Base-by-base conservation (phyloP, 768 basidiomycete genomes). In the Lanmaoa rubissima region DNA sequence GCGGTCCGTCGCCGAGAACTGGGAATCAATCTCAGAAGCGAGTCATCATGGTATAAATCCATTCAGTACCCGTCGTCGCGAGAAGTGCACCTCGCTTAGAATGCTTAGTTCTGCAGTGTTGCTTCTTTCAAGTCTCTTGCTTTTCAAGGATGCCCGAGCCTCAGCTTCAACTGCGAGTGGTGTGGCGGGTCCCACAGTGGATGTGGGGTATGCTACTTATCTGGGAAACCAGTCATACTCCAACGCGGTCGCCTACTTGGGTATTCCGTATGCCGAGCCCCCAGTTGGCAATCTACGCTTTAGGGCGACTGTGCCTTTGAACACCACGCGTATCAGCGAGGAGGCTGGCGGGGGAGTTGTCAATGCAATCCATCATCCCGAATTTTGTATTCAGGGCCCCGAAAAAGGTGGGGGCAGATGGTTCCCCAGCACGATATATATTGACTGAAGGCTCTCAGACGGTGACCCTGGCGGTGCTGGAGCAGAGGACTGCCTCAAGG, bases 381-480 rank as follows among this genome's bases (percentile, higher is more conserved):
- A 80, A 1, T 83, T 83, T 59, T 86, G 85, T 59, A 68, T 87
- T 38, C 86, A 87, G 68, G 84, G 82, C 7, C 77, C 75, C 14
- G 82, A 74, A 0, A 78, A 79, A 54, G 65, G 81, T 80, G 52
- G 54, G 74, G 58, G 4, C 9, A 14, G 17, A 8, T 34, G 13
- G 26, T 44, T 41, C 26, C 5, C 31, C 5, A 13, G 4, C 16
- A n/a, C 5, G 26, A 24, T 45, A 17, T 5, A n/a, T 38, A 4
- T 35, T 19, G 28, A 4, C 39, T 44, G 39, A 55, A 19, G 4
- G 34, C 8, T 35, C 58, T 8, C 24, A 84, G 81, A 45, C 19
- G 81, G 80, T 10, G 84, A 84, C 62, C 76, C 79, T 24, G 84
- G 85, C 47, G 84, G 85, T 31, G 82, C 83, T 13, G 85, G 86